These are phyloP conservation scores for Bombardia bombarda DNA, from an alignment of 495 filamentous ascomycete genomes.

Conservation along the genomic window DNA sequence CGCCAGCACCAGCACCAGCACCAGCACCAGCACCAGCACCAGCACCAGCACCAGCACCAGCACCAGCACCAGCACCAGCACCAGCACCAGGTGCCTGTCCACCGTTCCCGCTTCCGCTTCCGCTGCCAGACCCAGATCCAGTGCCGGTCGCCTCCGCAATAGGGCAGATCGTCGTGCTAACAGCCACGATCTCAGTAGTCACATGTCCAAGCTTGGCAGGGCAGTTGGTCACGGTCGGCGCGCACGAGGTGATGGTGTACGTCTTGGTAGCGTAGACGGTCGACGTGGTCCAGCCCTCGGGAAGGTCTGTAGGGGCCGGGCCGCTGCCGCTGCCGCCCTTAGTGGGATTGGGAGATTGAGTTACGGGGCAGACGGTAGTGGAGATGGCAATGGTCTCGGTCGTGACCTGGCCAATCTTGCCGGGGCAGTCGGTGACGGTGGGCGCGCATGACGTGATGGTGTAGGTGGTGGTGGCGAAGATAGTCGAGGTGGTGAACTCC, in stretches of 20 bases:
- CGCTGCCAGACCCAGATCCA: too few relatives aligned
- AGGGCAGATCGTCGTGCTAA: neutral
- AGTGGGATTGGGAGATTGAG: neutral
- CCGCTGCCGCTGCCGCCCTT: neutral
- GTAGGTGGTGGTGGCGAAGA: conserved; percentile 48
- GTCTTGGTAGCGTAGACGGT: conserved; percentile 43
- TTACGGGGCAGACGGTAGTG: conserved; percentile 16
- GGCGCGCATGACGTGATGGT: conserved; percentile 52
- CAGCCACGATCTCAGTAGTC: conserved; percentile 3
- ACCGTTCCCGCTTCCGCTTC: too few relatives aligned
- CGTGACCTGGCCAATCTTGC: conserved; percentile 27
- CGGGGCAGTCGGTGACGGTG: conserved; percentile 53
- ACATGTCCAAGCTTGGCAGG: conserved; percentile 9
- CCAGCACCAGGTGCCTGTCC: neutral
- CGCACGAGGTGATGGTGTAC: conserved; percentile 51
- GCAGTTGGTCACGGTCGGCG: conserved; percentile 50
- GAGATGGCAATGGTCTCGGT: conserved; percentile 16
- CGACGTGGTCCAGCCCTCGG: conserved; percentile 10
- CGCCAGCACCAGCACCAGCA: neutral
- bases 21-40: neutral
- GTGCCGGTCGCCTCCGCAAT: neutral
- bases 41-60: neutral
- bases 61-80: neutral
- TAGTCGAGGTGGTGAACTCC: conserved; percentile 48
- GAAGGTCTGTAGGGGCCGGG: neutral